Evolutionary conservation across 2,329 filamentous ascomycete genomes (phyloP).

Genomic region (Ambrosiella cleistominuta): DNA sequence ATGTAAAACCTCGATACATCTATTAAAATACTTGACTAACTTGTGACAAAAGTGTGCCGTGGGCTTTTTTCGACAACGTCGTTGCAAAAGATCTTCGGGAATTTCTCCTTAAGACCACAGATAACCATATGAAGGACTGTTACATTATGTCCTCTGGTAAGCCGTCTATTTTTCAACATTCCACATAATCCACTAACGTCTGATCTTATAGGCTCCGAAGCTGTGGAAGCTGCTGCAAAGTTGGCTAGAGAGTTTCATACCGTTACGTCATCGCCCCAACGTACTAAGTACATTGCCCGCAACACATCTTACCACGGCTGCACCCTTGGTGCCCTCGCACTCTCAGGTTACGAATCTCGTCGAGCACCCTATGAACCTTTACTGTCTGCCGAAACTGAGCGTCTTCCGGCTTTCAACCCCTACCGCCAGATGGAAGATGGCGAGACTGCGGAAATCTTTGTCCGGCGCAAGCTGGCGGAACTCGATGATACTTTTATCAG

Average conservation of each 20-base stretch:
- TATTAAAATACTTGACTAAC: not conserved
- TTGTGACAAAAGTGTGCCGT: constrained; percentile 5
- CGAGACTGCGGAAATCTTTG: constrained; percentile 42
- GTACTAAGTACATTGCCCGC: constrained; percentile 25
- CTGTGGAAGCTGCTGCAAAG: constrained; percentile 32
- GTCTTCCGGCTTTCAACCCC: constrained; percentile 48
- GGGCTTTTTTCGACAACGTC: constrained; percentile 9
- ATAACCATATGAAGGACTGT: constrained; percentile 20
- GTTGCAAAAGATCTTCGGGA: constrained; percentile 1
- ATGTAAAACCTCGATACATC: not conserved
- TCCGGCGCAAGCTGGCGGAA: constrained; percentile 41
- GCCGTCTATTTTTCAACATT: not conserved
- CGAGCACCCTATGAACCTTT: constrained; percentile 45
- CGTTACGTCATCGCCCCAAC: constrained; percentile 22
- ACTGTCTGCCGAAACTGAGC: constrained; percentile 36
- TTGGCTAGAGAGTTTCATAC: constrained; percentile 31
- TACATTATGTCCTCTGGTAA: constrained; percentile 22
- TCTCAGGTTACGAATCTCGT: constrained; percentile 44
- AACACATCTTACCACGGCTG: constrained; percentile 31
- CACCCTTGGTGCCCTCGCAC: constrained; percentile 43
- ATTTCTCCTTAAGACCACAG: constrained; percentile 18
- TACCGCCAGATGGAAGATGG: constrained; percentile 37
- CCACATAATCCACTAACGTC: not conserved
- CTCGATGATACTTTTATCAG: constrained; percentile 48
- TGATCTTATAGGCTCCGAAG: constrained; percentile 30